Base-by-base conservation (phyloP, 371 early-diverging fungal species). In the Mortierella sp. region DNA sequence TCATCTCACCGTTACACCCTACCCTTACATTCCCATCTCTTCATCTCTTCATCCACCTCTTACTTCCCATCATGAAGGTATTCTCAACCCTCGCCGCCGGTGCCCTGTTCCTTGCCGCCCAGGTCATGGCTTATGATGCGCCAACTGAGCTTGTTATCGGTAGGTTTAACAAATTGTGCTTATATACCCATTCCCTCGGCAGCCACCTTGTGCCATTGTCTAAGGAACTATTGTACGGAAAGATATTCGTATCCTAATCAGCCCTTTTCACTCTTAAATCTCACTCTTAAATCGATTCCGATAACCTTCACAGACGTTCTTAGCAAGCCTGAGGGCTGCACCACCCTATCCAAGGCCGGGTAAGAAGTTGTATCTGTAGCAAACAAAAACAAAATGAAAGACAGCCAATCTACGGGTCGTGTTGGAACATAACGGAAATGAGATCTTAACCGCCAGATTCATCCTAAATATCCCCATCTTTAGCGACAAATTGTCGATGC, bases 401-500 rank as follows among this genome's bases (percentile, higher is more conserved):
- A n/a, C n/a, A n/a, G n/a, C n/a, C n/a, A n/a, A n/a, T n/a, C n/a
- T n/a, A n/a, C n/a, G n/a, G n/a, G n/a, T n/a, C n/a, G n/a, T n/a
- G n/a, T n/a, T n/a, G n/a, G n/a, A n/a, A n/a, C n/a, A n/a, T n/a
- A n/a, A n/a, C n/a, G n/a, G n/a, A n/a, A n/a, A n/a, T n/a, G n/a
- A n/a, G n/a, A n/a, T n/a, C n/a, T n/a, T n/a, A n/a, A n/a, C n/a
- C n/a, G n/a, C n/a, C n/a, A n/a, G n/a, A 41, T 12, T 48, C 21
- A 27, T n/a, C 26, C 32, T 52, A 21, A 64, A 19, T 32, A 27
- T 19, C 26, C 30, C 43, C 27, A 42, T 30, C 53, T 56, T 19
- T 54, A 87, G 89, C 57, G 91, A 92, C 82, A 68, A 70, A 37
- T 60, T 93, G 15, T 81, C 89, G 1, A 91, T 95, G 89, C 95